These are phyloP conservation scores for Dunaliella sp. DNA, from an alignment of 139 green algal species.

Conservation along the genomic window DNA sequence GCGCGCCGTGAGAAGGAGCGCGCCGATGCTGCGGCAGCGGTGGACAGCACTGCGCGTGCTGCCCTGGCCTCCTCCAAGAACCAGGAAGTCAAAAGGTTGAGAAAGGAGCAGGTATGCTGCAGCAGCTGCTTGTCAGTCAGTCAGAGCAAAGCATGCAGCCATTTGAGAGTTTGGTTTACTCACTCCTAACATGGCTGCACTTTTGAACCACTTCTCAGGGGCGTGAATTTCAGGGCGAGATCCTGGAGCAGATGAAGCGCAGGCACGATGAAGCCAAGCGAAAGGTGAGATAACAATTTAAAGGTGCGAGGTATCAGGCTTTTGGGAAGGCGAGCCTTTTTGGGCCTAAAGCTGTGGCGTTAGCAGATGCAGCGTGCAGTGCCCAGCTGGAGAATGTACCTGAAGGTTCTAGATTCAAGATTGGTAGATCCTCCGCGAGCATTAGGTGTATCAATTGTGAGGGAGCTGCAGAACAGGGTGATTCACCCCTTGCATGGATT, in stretches of 20 bases:
- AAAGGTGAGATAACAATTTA: not conserved
- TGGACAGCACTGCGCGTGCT: conserved; percentile 44
- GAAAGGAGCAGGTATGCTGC: conserved; percentile 8
- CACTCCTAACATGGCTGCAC: no score
- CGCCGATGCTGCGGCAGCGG: conserved; percentile 46
- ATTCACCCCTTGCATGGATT: no score
- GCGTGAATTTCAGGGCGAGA: conserved; percentile 11
- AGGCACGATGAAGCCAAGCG: conserved; percentile 33
- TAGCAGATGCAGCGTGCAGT: not conserved
- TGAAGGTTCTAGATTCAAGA: not conserved
- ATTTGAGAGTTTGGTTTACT: not conserved
- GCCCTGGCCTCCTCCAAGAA: conserved; percentile 49
- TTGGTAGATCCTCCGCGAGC: not conserved
- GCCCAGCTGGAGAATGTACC: not conserved
- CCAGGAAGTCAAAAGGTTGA: conserved; percentile 18
- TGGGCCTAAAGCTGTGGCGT: not conserved
- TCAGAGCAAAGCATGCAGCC: not conserved
- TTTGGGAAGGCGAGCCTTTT: not conserved
- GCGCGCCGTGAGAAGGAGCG: conserved; percentile 39
- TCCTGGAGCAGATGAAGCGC: conserved; percentile 36
- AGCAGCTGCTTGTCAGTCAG: not conserved
- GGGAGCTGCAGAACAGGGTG: no score
- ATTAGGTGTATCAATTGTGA: not conserved
- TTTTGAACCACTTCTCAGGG: no score
- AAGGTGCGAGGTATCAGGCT: not conserved